Conservation (phyloP, 805 yeast species). For the Grigorovia humatica region DNA sequence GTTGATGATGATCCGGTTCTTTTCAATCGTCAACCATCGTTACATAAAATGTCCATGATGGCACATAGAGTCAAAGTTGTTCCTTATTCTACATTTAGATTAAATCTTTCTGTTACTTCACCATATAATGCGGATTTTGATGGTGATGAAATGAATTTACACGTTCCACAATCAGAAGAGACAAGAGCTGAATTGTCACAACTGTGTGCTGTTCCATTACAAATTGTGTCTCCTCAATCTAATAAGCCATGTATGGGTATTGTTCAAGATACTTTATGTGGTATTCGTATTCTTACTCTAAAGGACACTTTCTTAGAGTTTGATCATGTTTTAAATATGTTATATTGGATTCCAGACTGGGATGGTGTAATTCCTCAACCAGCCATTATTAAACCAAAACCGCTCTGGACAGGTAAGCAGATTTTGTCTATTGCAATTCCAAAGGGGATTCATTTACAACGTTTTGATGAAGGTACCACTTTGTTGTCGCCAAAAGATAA, state of each 20-base stretch:
- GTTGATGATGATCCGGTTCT: conserved; percentile 95
- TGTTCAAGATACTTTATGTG: conserved; percentile 97
- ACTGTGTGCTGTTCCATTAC: conserved; percentile 98
- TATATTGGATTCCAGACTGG: conserved; percentile 84
- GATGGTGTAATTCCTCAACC: conserved; percentile 96
- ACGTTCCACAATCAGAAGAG: conserved; percentile 98
- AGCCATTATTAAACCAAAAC: conserved; percentile 77
- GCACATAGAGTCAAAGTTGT: conserved; percentile 93
- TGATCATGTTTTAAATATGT: conserved; percentile 91
- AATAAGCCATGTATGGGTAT: conserved; percentile 99
- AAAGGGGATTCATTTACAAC: conserved; percentile 84
- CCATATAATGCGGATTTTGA: conserved; percentile 99
- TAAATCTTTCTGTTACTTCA: conserved; percentile 97
- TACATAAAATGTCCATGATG: conserved; percentile 86
- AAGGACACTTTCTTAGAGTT: conserved; percentile 89
- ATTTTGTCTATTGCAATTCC: conserved; percentile 80
- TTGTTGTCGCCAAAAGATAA: conserved; percentile 63
- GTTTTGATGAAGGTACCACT: conserved; percentile 79
- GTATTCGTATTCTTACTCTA: conserved; percentile 82
- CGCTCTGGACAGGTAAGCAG: conserved; percentile 96
- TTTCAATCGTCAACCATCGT: conserved; percentile 95
- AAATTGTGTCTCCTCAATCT: conserved; percentile 89
- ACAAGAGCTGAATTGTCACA: conserved; percentile 97
- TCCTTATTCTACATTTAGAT: conserved; percentile 96
- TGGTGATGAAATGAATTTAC: conserved; percentile 98